Percentiles rank a stretch among this genome's conserved stretches.
phyloP scores from a whole-genome alignment of 306 rosid genomes.

The Albizia julibrissin region DNA sequence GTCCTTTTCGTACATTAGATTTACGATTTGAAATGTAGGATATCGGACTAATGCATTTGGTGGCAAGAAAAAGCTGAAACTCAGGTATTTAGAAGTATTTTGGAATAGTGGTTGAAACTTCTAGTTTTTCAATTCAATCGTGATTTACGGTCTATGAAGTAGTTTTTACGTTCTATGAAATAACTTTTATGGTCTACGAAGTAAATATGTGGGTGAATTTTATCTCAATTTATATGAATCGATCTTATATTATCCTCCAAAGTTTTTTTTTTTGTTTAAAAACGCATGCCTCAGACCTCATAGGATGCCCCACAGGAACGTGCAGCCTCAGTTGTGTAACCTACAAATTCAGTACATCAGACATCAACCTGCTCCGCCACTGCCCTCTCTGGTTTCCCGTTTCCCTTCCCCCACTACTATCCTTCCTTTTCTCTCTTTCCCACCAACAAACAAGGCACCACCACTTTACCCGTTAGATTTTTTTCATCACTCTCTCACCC shows the following conservation, averaged over 20 bases:
- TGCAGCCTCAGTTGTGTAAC: not conserved
- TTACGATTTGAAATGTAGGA: not conserved
- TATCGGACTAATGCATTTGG: no score
- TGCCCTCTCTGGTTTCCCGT: not conserved
- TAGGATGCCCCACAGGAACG: constrained; percentile 2
- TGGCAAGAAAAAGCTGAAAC: no score
- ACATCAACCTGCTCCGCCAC: not conserved
- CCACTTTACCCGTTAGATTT: constrained; percentile 42
- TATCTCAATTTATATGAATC: no score
- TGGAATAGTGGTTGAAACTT: no score
- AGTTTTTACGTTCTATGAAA: no score
- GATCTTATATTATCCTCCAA: no score
- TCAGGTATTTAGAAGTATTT: no score
- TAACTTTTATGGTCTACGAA: no score
- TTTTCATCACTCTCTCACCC: constrained; percentile 24
- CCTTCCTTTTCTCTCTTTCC: not conserved
- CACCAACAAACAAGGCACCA: not conserved
- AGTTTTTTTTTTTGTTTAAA: no score
- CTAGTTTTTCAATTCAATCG: no score
- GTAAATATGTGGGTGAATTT: no score
- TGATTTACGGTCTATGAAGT: no score
- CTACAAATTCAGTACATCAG: not conserved
- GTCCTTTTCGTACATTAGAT: not conserved
- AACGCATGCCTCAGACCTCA: not conserved
- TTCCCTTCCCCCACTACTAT: not conserved